phyloP scores from a whole-genome alignment of 2,329 filamentous ascomycete genomes.

The Fusarium heterosporum region DNA sequence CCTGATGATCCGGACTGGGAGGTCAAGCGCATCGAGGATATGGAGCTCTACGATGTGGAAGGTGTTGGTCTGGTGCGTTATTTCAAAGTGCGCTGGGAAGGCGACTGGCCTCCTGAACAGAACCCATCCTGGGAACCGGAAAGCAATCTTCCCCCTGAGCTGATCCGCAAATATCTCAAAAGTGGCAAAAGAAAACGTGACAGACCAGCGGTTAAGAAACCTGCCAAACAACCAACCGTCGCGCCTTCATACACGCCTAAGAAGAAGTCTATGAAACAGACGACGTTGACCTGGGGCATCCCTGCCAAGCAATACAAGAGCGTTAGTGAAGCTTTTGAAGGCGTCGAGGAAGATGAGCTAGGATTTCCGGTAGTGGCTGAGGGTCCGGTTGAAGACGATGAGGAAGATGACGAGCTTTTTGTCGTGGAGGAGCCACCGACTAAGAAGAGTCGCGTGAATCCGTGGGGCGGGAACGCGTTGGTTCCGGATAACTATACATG shows the following conservation, averaged over 20 bases:
- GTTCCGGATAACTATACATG: slow-evolving; percentile 16
- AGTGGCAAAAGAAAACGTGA: slow-evolving; percentile 36
- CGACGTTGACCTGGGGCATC: slow-evolving; percentile 40
- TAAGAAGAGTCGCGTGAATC: slow-evolving; percentile 24
- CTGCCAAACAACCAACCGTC: slow-evolving; percentile 30
- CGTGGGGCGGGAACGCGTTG: slow-evolving; percentile 2
- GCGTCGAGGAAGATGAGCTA: slow-evolving; percentile 24
- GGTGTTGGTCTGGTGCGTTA: slow-evolving; percentile 54
- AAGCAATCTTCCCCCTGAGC: slow-evolving; percentile 58
- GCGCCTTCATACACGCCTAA: slow-evolving; percentile 5
- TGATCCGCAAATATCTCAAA: slow-evolving; percentile 58
- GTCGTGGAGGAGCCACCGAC: slow-evolving; percentile 46
- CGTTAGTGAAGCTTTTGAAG: slow-evolving; percentile 49
- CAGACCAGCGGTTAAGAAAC: not conserved
- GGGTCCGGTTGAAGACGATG: slow-evolving; percentile 2
- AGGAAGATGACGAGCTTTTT: slow-evolving; percentile 45
- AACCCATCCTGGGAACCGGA: slow-evolving; percentile 71
- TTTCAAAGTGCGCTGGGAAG: slow-evolving; percentile 68
- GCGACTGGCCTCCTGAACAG: slow-evolving; percentile 66
- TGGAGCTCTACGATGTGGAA: slow-evolving; percentile 54
- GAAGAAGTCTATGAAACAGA: slow-evolving; percentile 44
- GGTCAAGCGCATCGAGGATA: slow-evolving; percentile 59
- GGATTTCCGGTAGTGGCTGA: not conserved
- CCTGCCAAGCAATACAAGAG: slow-evolving; percentile 43
- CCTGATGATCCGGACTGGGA: slow-evolving; percentile 53